Evolutionary conservation across 805 yeast species (phyloP).

Genomic region (Cyberlindnera suaveolens): DNA sequence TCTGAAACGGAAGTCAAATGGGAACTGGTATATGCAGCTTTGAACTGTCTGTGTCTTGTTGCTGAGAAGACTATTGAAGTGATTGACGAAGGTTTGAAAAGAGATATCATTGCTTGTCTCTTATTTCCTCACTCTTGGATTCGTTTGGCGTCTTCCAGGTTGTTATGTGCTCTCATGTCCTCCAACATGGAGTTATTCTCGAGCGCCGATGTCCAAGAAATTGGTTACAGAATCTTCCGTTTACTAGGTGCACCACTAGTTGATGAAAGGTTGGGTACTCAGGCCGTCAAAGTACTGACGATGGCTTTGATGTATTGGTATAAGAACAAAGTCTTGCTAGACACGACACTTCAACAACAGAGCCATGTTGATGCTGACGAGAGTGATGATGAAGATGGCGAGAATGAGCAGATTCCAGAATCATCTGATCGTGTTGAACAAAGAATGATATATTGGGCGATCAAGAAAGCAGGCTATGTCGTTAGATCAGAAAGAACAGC

Average conservation of each 20-base stretch:
- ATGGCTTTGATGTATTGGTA: slow-evolving; percentile 57
- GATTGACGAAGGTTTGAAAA: slow-evolving; percentile 29
- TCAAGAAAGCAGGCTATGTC: slow-evolving; percentile 54
- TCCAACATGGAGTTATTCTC: slow-evolving; percentile 30
- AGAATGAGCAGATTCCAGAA: slow-evolving; percentile 16
- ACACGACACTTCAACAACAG: slow-evolving; percentile 9
- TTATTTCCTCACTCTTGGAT: slow-evolving; percentile 93
- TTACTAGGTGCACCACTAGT: slow-evolving; percentile 79
- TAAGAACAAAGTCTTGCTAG: slow-evolving; percentile 31
- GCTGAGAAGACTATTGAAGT: slow-evolving; percentile 27
- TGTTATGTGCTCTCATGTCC: slow-evolving; percentile 47
- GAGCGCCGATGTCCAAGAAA: slow-evolving; percentile 51
- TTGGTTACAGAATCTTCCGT: slow-evolving; percentile 62
- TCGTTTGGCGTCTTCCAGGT: slow-evolving; percentile 57
- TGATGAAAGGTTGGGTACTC: slow-evolving; percentile 54
- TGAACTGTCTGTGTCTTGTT: slow-evolving; percentile 43
- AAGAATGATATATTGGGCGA: slow-evolving; percentile 51
- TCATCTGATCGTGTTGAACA: slow-evolving; percentile 11
- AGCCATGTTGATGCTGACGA: slow-evolving; percentile 24
- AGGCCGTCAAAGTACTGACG: slow-evolving; percentile 62
- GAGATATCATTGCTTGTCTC: slow-evolving; percentile 43
- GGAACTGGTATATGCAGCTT: slow-evolving; percentile 70
- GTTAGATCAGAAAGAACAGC: slow-evolving; percentile 60
- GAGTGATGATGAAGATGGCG: slow-evolving; percentile 19
- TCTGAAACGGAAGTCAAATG: slow-evolving; percentile 48